Evolutionary conservation across 345 rosid genomes (phyloP).

Genomic region (Combretum micranthum): DNA sequence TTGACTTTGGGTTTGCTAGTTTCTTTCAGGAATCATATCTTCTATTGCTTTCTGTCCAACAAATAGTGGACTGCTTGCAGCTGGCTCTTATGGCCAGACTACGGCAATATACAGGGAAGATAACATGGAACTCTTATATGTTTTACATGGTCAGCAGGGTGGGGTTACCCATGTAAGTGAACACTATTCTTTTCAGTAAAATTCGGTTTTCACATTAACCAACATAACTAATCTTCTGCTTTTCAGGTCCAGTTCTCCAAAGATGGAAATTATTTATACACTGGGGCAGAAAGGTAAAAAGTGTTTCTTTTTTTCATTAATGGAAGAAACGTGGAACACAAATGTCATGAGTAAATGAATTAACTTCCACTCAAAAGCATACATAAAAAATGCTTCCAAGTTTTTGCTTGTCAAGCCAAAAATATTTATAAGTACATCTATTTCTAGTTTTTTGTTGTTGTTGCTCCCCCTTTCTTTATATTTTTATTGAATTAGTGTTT

Average conservation of each 20-base stretch:
- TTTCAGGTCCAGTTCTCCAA: slow-evolving; percentile 85
- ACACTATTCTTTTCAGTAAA: slow-evolving; percentile 1
- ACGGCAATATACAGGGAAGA: slow-evolving; percentile 89
- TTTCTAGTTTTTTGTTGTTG: no score
- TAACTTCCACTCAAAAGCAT: no score
- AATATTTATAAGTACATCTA: no score
- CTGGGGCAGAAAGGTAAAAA: slow-evolving; percentile 89
- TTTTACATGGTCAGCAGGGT: slow-evolving; percentile 95
- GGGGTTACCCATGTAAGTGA: slow-evolving; percentile 88
- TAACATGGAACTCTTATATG: slow-evolving; percentile 85
- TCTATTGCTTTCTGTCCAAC: slow-evolving; percentile 74
- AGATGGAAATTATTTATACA: slow-evolving; percentile 88
- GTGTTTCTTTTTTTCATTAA: background rate
- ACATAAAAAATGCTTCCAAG: no score
- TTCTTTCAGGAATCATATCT: slow-evolving; percentile 69
- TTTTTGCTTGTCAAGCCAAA: no score
- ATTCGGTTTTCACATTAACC: slow-evolving; percentile 5
- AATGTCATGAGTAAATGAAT: no score
- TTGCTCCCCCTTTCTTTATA: background rate
- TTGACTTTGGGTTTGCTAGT: slow-evolving; percentile 11
- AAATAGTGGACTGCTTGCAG: slow-evolving; percentile 80
- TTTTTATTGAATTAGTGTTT: slow-evolving; percentile 2
- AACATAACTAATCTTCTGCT: slow-evolving; percentile 6
- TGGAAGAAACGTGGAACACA: background rate
- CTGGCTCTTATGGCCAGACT: slow-evolving; percentile 83